Evolutionary conservation across 2,329 filamentous ascomycete genomes (phyloP).

Genomic region (Fusarium neocosmosporiellum): DNA sequence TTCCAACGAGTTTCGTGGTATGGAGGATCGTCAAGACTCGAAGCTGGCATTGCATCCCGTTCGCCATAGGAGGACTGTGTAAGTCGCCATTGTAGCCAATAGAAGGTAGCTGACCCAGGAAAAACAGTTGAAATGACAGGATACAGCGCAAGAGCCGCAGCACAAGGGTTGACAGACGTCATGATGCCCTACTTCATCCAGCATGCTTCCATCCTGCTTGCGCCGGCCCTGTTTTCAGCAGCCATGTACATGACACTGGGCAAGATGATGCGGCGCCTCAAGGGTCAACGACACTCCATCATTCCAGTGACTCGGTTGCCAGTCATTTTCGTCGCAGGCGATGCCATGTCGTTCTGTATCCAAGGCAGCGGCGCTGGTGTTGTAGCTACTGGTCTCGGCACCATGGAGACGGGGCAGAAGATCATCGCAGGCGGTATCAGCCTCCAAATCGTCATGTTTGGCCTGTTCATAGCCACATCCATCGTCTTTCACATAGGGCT

Average conservation of each 20-base stretch:
- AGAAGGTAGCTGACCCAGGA: not conserved
- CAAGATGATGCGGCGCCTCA: conserved; percentile 53
- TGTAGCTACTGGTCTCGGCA: conserved; percentile 40
- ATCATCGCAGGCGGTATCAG: conserved; percentile 58
- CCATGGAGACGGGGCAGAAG: conserved; percentile 55
- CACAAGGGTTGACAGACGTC: conserved; percentile 43
- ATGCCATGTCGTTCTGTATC: not conserved
- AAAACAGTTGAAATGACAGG: conserved; percentile 50
- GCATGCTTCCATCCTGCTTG: conserved; percentile 55
- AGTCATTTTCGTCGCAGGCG: conserved; percentile 54
- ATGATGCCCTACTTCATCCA: conserved; percentile 56
- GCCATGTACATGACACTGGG: conserved; percentile 64
- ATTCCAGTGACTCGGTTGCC: conserved; percentile 58
- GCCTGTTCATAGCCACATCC: conserved; percentile 60
- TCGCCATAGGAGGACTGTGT: conserved; percentile 61
- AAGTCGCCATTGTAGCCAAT: conserved; percentile 38
- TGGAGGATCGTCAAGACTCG: not conserved
- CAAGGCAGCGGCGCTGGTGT: conserved; percentile 49
- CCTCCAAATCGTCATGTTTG: conserved; percentile 66
- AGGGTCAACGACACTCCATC: conserved; percentile 49
- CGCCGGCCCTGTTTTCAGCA: conserved; percentile 61
- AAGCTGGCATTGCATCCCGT: conserved; percentile 53
- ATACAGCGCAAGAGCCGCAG: conserved; percentile 50
- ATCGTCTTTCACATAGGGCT: conserved; percentile 59
- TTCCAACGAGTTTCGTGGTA: not conserved